phyloP scores from a whole-genome alignment of 495 filamentous ascomycete genomes.

The Annulohypoxylon maeteangense region DNA sequence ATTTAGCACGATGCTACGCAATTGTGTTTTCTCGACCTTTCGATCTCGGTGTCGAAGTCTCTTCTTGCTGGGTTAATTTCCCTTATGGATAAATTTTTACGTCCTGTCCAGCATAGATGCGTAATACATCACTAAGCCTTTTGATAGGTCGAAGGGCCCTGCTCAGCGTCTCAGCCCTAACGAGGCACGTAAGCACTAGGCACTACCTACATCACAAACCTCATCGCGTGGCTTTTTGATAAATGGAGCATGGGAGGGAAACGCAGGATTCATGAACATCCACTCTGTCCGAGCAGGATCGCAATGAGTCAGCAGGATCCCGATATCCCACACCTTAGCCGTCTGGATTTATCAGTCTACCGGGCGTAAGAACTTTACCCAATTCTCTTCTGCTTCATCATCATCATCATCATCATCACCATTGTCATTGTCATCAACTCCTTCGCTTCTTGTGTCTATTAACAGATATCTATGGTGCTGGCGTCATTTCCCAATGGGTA shows the following conservation, averaged over 20 bases:
- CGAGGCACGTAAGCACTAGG: conserved; percentile 21
- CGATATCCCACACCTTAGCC: conserved; percentile 13
- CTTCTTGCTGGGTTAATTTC: background rate
- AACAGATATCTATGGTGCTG: background rate
- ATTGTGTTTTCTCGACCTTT: background rate
- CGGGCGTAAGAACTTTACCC: conserved; percentile 19
- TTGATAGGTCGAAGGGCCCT: conserved; percentile 17
- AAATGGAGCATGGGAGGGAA: background rate
- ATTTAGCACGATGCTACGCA: background rate
- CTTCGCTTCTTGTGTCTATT: background rate
- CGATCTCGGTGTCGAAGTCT: background rate
- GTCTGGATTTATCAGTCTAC: background rate
- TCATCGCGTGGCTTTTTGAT: background rate
- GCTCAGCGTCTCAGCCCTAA: conserved; percentile 14
- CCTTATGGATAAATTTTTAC: conserved; percentile 1
- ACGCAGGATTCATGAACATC: conserved; percentile 5
- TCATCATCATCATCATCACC: background rate
- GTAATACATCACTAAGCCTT: background rate
- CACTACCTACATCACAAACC: conserved; percentile 20
- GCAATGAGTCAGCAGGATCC: conserved; percentile 5
- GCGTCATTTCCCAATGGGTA: conserved; percentile 6
- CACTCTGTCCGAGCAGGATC: conserved; percentile 7
- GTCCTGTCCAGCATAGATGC: background rate
- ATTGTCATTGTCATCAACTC: background rate
- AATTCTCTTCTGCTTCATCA: conserved; percentile 15